Base-by-base conservation (phyloP, 2,329 filamentous ascomycete genomes). In the Alternaria sp. region DNA sequence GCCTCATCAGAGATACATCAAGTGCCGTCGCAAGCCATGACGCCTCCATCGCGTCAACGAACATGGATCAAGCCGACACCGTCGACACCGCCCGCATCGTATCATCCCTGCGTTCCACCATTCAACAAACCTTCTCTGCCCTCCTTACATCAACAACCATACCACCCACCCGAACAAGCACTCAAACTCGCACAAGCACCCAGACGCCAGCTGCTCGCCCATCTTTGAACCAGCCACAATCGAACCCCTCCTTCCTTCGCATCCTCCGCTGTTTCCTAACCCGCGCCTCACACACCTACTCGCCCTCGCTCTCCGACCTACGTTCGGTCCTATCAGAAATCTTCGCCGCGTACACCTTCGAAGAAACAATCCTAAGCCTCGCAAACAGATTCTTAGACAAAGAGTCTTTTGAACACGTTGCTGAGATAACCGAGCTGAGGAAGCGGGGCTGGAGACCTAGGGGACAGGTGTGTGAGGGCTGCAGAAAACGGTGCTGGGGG, bases 271-370 rank as follows among this genome's bases (percentile, higher is more conserved):
- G 92, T 6, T 99, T 99, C 77, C 87, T 99, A 30, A 89, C 91
- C 0, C 89, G 92, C 46, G 94, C 94, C 0, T 91, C 93, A 0
- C 86, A 87, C 25, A 89, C 90, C 18, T 71, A 71, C 27, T 96
- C 93, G 0, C 94, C 95, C 0, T 96, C 92, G 12, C 84, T 99
- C 2, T 90, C 92, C 1, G 93, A 98, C 74, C 85, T 99, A 3
- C 90, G 95, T 45, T 87, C 87, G 7, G 94, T 98, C 0, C 86
- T 99, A 2, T 84, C 88, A 1, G 95, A 94, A 12, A 94, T 99
- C 57, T 98, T 99, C 80, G 89, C 94, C 0, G 94, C 95, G 0
- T 99, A 99, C 76, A 90, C 93, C 0, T 97, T 98, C 75, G 95
- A 99, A 78, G 92, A 94, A 76, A 94, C 92, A 0, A 92, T 99